Evolutionary conservation across 768 basidiomycete genomes (phyloP), one percentile per base, ranked within the genome.

Genomic region (Auricularia heimuer): DNA sequence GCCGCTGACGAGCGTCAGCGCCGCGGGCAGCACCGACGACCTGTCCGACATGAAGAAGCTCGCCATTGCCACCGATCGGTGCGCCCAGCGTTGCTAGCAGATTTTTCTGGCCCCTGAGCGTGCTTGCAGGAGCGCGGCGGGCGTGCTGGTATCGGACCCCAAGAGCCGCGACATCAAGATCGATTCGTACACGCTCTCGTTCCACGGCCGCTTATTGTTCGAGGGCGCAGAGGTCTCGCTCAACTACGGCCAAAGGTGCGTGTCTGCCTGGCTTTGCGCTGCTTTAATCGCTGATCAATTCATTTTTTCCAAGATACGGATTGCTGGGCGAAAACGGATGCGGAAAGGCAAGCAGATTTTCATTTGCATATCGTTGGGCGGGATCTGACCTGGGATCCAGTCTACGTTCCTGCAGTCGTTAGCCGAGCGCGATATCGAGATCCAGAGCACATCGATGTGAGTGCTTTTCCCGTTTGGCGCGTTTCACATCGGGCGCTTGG

Each of bases 111-210:
- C 14, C 8, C 11, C 56, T 34, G 36, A 58, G 45, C 56, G 61
- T 51, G 66, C 62, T n/a, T 73, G 39, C 69, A 93, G 92, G 87
- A 92, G 90, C 71, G 88, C 94, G 18, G 82, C 89, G 33, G 97
- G 97, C 65, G 95, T 98, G 21, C 82, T 98, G 34, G 88, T 94
- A 56, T 97, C 94, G 16, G 97, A 99, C 76, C 75, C 82, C 56
- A 94, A 98, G 76, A 85, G 88, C 62, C 88, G 97, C 64, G 97
- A 99, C 80, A 89, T 99, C 83, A 98, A 98, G 79, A 95, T 98
- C 71, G 94, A 97, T 72, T 82, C 87, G 29, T 99, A 86, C 75
- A 97, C 95, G 0, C 84, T 99, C 42, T 97, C 94, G 2, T 99
- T 98, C 84, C 97, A 99, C 71, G 97, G 97, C 29, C 84, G 97